These are phyloP conservation scores for Didymellaceae sp. DNA, from an alignment of 2,329 filamentous ascomycete genomes.

Conservation along the genomic window DNA sequence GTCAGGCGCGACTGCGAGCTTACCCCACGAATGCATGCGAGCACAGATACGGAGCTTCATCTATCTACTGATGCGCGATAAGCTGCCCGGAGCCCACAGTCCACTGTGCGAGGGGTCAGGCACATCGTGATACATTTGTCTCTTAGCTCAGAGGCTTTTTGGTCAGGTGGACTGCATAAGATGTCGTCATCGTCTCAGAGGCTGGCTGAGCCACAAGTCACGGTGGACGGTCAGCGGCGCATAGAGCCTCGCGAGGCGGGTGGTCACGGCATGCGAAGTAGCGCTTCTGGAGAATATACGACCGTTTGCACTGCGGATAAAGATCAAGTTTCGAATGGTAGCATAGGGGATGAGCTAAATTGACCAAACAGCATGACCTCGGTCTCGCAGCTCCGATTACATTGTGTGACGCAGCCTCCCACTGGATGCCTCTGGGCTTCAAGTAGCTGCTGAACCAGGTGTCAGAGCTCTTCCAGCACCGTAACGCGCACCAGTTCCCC, in stretches of 20 bases:
- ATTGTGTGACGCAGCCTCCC: background rate
- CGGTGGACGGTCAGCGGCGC: slow-evolving; percentile 28
- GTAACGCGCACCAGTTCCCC: slow-evolving; percentile 24
- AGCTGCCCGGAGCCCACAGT: background rate
- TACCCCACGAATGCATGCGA: slow-evolving; percentile 19
- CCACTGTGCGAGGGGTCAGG: background rate
- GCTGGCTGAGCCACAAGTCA: slow-evolving; percentile 42
- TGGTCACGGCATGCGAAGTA: slow-evolving; percentile 7
- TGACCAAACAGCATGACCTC: slow-evolving; percentile 8
- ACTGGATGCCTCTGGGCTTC: slow-evolving; percentile 16
- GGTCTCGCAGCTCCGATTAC: slow-evolving; percentile 5
- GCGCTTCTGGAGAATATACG: slow-evolving; percentile 19
- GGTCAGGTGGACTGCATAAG: slow-evolving; percentile 29
- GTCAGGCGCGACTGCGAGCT: slow-evolving; percentile 16
- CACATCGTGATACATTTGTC: background rate
- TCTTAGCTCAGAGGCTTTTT: slow-evolving; percentile 2
- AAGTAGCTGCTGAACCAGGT: slow-evolving; percentile 1
- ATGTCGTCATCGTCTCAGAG: slow-evolving; percentile 44
- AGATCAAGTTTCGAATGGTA: slow-evolving; percentile 31
- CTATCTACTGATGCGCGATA: background rate
- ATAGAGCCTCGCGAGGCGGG: slow-evolving; percentile 18
- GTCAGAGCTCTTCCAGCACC: slow-evolving; percentile 13
- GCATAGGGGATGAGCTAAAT: slow-evolving; percentile 21
- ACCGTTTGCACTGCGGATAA: slow-evolving; percentile 29
- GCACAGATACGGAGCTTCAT: background rate